Evolutionary conservation across 768 basidiomycete genomes (phyloP).

Genomic region (Fomitopsis serialis): DNA sequence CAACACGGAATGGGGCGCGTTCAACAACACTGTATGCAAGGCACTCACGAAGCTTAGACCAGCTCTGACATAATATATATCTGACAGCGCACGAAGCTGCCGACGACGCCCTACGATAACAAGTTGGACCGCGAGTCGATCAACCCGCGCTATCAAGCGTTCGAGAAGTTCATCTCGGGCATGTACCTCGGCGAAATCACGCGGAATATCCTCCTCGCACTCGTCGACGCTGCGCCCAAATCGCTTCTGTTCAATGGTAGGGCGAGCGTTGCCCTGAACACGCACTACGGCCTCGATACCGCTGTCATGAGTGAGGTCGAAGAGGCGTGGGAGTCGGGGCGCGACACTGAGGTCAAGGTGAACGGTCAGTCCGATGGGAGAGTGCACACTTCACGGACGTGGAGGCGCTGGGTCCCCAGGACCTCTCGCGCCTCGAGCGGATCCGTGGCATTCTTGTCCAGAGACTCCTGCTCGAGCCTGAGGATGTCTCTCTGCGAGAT

Average conservation of each 20-base stretch:
- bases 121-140: constrained; percentile 90
- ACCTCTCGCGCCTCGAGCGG: constrained; percentile 37
- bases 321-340: constrained; percentile 54
- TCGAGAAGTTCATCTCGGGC: constrained; percentile 97
- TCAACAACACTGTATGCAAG: constrained; percentile 79
- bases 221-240: constrained; percentile 71
- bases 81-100: constrained; percentile 72
- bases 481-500: constrained; percentile 42
- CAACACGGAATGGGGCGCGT: constrained; percentile 98
- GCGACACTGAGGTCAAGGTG: constrained; percentile 2
- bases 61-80: background rate
- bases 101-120: constrained; percentile 87
- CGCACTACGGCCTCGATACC: constrained; percentile 92
- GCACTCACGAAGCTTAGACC: background rate
- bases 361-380: constrained; percentile 11
- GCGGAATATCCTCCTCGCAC: constrained; percentile 76
- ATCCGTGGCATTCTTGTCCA: constrained; percentile 59
- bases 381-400: constrained; percentile 21
- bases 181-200: constrained; percentile 98
- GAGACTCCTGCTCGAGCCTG: constrained; percentile 51
- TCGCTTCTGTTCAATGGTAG: constrained; percentile 78
- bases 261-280: constrained; percentile 67
- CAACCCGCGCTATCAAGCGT: constrained; percentile 89
- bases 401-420: constrained; percentile 14
- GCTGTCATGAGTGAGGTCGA: constrained; percentile 87